These are phyloP conservation scores for Lentinula edodes DNA, from an alignment of 768 basidiomycete species.

Conservation along the genomic window DNA sequence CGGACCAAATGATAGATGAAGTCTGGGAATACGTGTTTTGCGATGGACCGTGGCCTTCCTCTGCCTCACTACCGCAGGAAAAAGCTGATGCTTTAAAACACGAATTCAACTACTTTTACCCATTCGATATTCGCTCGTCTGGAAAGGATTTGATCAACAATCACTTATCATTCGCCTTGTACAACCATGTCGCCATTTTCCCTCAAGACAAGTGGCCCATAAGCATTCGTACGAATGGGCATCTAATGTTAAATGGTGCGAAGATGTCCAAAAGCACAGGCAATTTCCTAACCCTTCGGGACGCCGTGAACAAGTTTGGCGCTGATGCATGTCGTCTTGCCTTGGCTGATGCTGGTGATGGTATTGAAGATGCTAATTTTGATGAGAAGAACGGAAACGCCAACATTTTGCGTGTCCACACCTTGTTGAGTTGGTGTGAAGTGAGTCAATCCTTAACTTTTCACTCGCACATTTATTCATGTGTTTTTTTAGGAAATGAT, in stretches of 20 bases:
- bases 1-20: slow-evolving; percentile 96
- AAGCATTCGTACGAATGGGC: slow-evolving; percentile 93
- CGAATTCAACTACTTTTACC: slow-evolving; percentile 96
- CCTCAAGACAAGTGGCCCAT: slow-evolving; percentile 85
- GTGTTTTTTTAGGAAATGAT: slow-evolving; percentile 63
- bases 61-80: slow-evolving; percentile 61
- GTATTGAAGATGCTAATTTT: slow-evolving; percentile 97
- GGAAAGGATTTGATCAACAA: slow-evolving; percentile 97
- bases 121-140: slow-evolving; percentile 95
- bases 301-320: slow-evolving; percentile 91
- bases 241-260: slow-evolving; percentile 94
- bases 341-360: slow-evolving; percentile 95
- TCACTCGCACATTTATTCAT: background rate
- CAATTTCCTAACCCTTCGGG: slow-evolving; percentile 86
- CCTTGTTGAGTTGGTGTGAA: slow-evolving; percentile 88
- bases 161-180: slow-evolving; percentile 89
- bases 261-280: slow-evolving; percentile 99
- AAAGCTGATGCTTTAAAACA: slow-evolving; percentile 83
- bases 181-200: slow-evolving; percentile 95
- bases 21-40: slow-evolving; percentile 94
- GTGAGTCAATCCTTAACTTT: slow-evolving; percentile 30
- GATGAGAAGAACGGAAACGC: slow-evolving; percentile 98
- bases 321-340: slow-evolving; percentile 91
- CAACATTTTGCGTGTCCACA: slow-evolving; percentile 89
- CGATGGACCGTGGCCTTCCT: slow-evolving; percentile 67